These are phyloP conservation scores for Microcyclospora tardicrescens DNA, from an alignment of 2,329 filamentous ascomycete species.

Conservation along the genomic window DNA sequence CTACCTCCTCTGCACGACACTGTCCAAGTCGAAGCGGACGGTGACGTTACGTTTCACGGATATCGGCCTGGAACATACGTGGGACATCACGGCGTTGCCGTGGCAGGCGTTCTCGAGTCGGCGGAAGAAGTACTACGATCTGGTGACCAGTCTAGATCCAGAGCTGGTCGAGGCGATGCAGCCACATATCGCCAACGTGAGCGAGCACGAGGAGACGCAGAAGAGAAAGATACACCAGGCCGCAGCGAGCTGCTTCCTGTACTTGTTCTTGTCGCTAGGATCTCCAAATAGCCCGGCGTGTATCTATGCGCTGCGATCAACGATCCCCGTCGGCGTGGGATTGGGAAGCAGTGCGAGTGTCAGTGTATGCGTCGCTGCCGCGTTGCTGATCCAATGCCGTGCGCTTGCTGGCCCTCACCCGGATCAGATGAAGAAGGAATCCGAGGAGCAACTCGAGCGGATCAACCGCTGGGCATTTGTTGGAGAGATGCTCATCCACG, in stretches of 20 bases:
- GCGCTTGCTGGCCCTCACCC: constrained; percentile 82
- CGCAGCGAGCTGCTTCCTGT: constrained; percentile 77
- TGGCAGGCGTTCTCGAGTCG: constrained; percentile 75
- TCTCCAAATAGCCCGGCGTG: constrained; percentile 66
- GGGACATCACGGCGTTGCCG: constrained; percentile 84
- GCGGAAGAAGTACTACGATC: constrained; percentile 90
- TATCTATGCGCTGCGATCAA: constrained; percentile 82
- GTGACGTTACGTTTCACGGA: constrained; percentile 84
- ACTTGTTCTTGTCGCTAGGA: constrained; percentile 80
- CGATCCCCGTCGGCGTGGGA: constrained; percentile 82
- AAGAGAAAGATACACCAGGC: constrained; percentile 72
- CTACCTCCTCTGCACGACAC: constrained; percentile 87
- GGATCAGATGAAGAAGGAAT: constrained; percentile 78
- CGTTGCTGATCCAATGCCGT: constrained; percentile 68
- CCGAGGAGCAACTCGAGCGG: constrained; percentile 78
- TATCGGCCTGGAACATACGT: constrained; percentile 77
- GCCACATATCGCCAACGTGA: constrained; percentile 64
- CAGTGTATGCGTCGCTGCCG: constrained; percentile 73
- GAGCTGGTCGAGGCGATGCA: constrained; percentile 71
- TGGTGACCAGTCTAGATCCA: constrained; percentile 63
- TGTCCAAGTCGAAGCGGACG: constrained; percentile 82
- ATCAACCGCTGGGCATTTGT: constrained; percentile 99
- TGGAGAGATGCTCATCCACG: constrained; percentile 92
- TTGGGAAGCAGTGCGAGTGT: constrained; percentile 92
- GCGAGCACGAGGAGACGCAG: constrained; percentile 50